phyloP scores from a whole-genome alignment of 345 rosid species.

The Dipteronia dyeriana region DNA sequence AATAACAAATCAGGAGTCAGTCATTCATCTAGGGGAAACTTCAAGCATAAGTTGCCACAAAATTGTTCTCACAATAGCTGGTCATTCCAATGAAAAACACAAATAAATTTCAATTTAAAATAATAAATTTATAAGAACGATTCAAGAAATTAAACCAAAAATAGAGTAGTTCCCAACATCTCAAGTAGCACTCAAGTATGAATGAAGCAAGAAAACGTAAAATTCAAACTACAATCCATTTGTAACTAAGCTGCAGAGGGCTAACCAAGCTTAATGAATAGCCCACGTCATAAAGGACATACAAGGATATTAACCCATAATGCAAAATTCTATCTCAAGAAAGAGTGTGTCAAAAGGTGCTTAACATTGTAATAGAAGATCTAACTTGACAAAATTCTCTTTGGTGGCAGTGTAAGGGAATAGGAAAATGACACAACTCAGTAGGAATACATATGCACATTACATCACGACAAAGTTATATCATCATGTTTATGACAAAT shows the following conservation, averaged over 20 bases:
- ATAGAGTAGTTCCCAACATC: not conserved
- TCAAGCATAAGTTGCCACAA: not conserved
- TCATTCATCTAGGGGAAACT: constrained; percentile 5
- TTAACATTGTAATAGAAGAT: not conserved
- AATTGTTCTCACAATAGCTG: not conserved
- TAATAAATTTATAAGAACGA: not conserved
- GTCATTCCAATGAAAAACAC: not conserved
- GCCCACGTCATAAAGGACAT: not conserved
- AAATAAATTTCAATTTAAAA: not conserved
- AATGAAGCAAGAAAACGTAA: not conserved
- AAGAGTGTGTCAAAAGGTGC: not conserved
- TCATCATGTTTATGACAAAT: not conserved
- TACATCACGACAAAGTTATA: not conserved
- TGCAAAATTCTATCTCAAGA: constrained; percentile 3
- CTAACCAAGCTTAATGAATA: not conserved
- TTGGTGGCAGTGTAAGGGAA: not conserved
- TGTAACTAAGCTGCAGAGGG: not conserved
- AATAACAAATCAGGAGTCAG: constrained; percentile 28
- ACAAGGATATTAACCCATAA: not conserved
- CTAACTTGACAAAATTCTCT: not conserved
- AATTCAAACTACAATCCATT: not conserved
- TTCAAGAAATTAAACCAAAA: not conserved
- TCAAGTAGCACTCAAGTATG: not conserved
- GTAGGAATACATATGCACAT: not conserved
- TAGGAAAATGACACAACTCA: not conserved